A percentile compares a stretch with the other conserved stretches of the same genome.
These are phyloP conservation scores for Oryza rufipogon DNA, from an alignment of 176 grass and related monocot species.

Conservation along the genomic window DNA sequence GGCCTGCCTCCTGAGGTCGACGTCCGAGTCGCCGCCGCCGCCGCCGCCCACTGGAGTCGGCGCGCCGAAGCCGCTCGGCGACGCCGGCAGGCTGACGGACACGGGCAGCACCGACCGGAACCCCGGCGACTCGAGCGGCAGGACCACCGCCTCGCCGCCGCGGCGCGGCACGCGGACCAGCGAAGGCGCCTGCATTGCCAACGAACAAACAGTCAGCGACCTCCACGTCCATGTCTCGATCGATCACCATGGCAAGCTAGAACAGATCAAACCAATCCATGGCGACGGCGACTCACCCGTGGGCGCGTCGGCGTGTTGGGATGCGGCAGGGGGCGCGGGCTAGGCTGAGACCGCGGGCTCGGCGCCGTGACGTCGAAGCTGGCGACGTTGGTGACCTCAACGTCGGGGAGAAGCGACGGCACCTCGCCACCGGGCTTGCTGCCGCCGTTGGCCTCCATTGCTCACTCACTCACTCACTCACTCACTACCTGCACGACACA, in stretches of 20 bases:
- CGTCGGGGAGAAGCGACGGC: slow-evolving; percentile 45
- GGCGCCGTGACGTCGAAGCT: slow-evolving; percentile 38
- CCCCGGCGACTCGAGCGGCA: slow-evolving; percentile 30
- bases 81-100: slow-evolving; percentile 81
- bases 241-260: neutral
- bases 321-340: neutral
- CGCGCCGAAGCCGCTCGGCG: slow-evolving; percentile 49
- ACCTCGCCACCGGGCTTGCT: slow-evolving; percentile 14
- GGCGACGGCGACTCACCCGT: neutral
- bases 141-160: slow-evolving; percentile 37
- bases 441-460: slow-evolving; percentile 25
- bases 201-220: neutral
- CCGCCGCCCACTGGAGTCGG: neutral
- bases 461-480: neutral
- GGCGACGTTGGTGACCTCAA: slow-evolving; percentile 45
- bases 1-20: slow-evolving; percentile 23
- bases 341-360: neutral
- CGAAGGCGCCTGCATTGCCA: slow-evolving; percentile 30
- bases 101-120: slow-evolving; percentile 44
- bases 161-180: slow-evolving; percentile 17
- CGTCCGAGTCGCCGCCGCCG: neutral
- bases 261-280: neutral
- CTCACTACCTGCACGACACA: neutral
- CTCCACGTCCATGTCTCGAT: neutral
- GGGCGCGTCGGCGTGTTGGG: neutral